A percentile compares a stretch with the other conserved stretches of the same genome.
phyloP scores from a whole-genome alignment of 2,329 filamentous ascomycete genomes.

The Macrophomina pseudophaseolina region DNA sequence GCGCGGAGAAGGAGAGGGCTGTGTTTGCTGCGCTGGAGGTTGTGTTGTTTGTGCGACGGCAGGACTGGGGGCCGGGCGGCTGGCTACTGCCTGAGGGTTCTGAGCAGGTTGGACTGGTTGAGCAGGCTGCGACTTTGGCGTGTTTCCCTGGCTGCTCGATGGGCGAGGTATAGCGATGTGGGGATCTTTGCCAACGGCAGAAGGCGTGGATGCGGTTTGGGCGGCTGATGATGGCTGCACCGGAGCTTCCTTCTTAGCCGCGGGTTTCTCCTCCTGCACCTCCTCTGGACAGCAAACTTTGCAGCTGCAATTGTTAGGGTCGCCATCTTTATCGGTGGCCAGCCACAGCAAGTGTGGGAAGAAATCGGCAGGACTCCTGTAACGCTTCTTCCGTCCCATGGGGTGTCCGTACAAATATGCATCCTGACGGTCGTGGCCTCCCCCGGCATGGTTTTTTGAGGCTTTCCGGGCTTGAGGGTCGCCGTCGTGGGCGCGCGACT shows the following conservation, averaged over 20 bases:
- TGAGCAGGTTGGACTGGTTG: constrained; percentile 27
- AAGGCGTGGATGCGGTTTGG: not conserved
- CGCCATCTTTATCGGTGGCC: constrained; percentile 56
- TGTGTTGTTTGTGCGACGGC: not conserved
- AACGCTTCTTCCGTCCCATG: constrained; percentile 61
- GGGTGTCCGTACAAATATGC: constrained; percentile 67
- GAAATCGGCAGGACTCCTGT: constrained; percentile 64
- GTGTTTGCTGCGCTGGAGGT: constrained; percentile 4
- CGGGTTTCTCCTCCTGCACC: constrained; percentile 46
- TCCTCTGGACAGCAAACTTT: constrained; percentile 63
- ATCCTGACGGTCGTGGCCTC: constrained; percentile 61
- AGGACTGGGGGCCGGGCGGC: not conserved
- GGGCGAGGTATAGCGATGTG: not conserved
- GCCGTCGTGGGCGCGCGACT: constrained; percentile 53
- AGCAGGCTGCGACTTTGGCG: constrained; percentile 14
- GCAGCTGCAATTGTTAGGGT: constrained; percentile 62
- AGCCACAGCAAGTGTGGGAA: constrained; percentile 66
- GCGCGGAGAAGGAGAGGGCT: not conserved
- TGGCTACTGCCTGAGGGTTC: not conserved
- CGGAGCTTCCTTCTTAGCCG: constrained; percentile 37
- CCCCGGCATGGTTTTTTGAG: constrained; percentile 55
- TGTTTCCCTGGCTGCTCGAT: constrained; percentile 26
- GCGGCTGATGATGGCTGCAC: constrained; percentile 25
- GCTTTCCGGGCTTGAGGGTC: constrained; percentile 49
- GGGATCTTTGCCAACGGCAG: constrained; percentile 2